Evolutionary conservation across 495 filamentous ascomycete species (phyloP), one percentile per base, ranked within the genome.

Genomic region (Immersiella caudata): DNA sequence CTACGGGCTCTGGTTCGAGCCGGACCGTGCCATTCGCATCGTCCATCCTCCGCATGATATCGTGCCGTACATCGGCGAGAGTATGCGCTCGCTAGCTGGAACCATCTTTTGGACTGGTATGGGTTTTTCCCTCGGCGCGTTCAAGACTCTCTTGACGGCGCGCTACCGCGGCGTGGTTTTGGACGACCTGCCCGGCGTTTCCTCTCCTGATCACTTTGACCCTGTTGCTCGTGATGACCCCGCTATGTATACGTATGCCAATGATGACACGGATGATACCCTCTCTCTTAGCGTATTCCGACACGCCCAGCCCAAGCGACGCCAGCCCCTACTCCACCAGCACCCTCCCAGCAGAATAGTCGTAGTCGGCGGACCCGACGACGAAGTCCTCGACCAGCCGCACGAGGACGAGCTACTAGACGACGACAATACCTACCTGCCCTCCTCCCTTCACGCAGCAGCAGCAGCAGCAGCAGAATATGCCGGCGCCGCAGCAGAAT

Each of bases 1-100:
- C 4, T 69, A 69, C 60, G 67, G 67, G 8, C 62, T 69, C 24
- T 69, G 67, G 67, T 61, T 69, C 57, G 67, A 69, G 21, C 67
- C 62, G 7, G 67, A 69, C 50, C 67, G 67, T 26, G 27, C 27
- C 0, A 56, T 69, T 50, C 62, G 62, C 55, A 55, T 69, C 27
- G 50, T 65, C 25, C 54, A 61, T 16, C 62, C 67, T 49, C 67
- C 67, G 2, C 36, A 24, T 16, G 67, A 69, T 50, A 65, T 69
- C 14, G 21, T 69, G 14, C 67, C 67, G 4, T 69, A 61, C 36
- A n/a, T 69, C 20, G 67, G 67, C 55, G 57, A 65, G 11, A 26
- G 58, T 49, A 65, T 69, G 49, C 55, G 64, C 56, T 55, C 67
- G 14, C 56, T 65, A 2, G 62, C 62, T 1, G 67, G 67, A 8